Base-by-base conservation (phyloP, 78 protist genomes). In the Speleostelium caveatum region DNA sequence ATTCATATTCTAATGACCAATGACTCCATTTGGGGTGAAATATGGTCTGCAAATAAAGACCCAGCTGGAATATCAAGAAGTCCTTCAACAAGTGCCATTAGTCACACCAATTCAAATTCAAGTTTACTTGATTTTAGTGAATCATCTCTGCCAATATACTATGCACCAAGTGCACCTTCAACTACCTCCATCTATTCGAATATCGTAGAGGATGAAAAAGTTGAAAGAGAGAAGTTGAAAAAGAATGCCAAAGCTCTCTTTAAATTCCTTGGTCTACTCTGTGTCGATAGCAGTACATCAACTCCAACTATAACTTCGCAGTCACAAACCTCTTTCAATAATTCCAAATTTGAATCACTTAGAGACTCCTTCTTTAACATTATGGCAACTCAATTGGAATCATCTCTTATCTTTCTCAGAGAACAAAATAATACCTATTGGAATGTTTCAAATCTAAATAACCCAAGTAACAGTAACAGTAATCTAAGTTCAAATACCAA, bases 1-100 rank as follows among this genome's bases (percentile, higher is more conserved):
- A 75, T 86, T 17, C 80, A 86, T 22, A 28, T 28, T 36, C 10
- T 86, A 10, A 86, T 86, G 91, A 69, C 91, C 5, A 83, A 67
- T 30, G 91, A 83, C 19, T 45, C 91, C 0, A 69, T 83, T 30
- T 83, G 91, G 91, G 91, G 91, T 58, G 91, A 79, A 2, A 49
- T 83, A 4, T 83, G 91, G 91, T 24, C 60, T 22, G 8, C 55
- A 22, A 26, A 66, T 36, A 24, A 53, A 28, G 51, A 45, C 53
- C 26, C 32, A 7, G 36, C 26, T 72, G 63, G 78, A 2, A 45
- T 10, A 6, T 14, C 6, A 14, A 10, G 6, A 14, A 12, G 17
- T 28, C 33, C 66, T 12, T 56, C 78, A 30, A 51, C 78, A 22
- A 56, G 63, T 22, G 51, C 58, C 33, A 21, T 72, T 17, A 5